Evolutionary conservation across 2,329 filamentous ascomycete species (phyloP), one percentile per base, ranked within the genome.

Genomic region (Colletotrichum siamense): DNA sequence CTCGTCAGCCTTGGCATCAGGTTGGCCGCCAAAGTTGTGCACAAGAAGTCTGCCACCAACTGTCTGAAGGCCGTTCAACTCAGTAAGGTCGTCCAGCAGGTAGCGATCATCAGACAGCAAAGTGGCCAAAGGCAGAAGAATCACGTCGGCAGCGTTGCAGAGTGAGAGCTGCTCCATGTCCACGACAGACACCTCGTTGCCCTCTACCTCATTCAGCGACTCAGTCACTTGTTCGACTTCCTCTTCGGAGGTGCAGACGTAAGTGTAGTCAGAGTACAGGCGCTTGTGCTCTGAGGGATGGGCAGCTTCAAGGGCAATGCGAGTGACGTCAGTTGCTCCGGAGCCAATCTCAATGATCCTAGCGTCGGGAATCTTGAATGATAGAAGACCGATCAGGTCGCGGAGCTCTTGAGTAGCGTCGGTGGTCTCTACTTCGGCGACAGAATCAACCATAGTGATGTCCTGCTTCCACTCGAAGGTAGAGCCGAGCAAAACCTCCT

Each of bases 401-500:
- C 44, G 59, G 1, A 70, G 34, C 57, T 74, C 57, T 2, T 65
- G 22, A 7, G 18, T 7, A 7, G 44, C 34, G 4, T 70, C 59
- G 7, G 8, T 28, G 4, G 5, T 6, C 1, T 28, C 32, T 16
- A 70, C 8, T 2, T 74, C 71, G 1, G 39, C 10, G 0, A 74
- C 22, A 0, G 59, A 70, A n/a, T 65, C 59, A 3, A 69, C 5
- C 57, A 74, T 69, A 2, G 71, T 65, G 16, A 69, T 57, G 12
- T 74, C 71, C 9, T 55, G 18, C 2, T 64, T 70, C 71, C 71
- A 74, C 32, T 74, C 71, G 22, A 74, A 74, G 18, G 59, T 69
- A 10, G 66, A 70, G 2, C 71, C 71, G n/a, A 74, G 71, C 4
- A 61, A 32, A 8, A 69, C 57, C 8, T 74, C 71, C 30, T 65